Evolutionary conservation across 148 eudicot species (phyloP).

Genomic region (Rhododendron williamsianum): DNA sequence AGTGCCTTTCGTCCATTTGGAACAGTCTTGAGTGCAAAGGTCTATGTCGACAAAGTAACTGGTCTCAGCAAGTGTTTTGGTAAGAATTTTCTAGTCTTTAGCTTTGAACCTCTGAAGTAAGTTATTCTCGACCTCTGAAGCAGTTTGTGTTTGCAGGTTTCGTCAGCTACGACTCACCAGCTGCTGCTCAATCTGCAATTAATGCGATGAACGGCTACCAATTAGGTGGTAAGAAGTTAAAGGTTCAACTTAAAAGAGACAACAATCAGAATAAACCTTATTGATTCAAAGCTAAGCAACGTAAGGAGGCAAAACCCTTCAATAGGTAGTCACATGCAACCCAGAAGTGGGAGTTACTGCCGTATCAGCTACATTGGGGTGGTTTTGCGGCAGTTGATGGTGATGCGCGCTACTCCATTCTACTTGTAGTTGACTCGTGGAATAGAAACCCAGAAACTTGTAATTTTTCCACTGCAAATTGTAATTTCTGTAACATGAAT

Average conservation of each 20-base stretch:
- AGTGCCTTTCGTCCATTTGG: slow-evolving; percentile 75
- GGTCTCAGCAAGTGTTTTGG: slow-evolving; percentile 98
- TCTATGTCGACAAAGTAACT: slow-evolving; percentile 84
- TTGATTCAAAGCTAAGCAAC: slow-evolving; percentile 33
- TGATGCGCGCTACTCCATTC: slow-evolving; percentile 20
- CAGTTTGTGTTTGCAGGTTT: slow-evolving; percentile 58
- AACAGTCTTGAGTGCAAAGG: slow-evolving; percentile 89
- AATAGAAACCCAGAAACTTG: slow-evolving; percentile 31
- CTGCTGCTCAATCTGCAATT: slow-evolving; percentile 84
- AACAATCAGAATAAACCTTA: slow-evolving; percentile 61
- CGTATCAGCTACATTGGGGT: slow-evolving; percentile 10
- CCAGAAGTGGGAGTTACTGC: slow-evolving; percentile 17
- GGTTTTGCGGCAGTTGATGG: slow-evolving; percentile 12
- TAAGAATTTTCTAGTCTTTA: slow-evolving; percentile 21
- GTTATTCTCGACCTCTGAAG: slow-evolving; percentile 22
- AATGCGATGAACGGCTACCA: slow-evolving; percentile 83
- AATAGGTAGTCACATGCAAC: slow-evolving; percentile 9
- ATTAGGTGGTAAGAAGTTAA: slow-evolving; percentile 91
- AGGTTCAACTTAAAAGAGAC: slow-evolving; percentile 95
- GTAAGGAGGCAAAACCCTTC: slow-evolving; percentile 13
- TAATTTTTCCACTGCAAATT: slow-evolving; percentile 47
- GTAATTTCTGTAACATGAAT: slow-evolving; percentile 58
- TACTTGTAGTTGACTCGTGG: slow-evolving; percentile 19
- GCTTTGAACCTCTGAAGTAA: neutral
- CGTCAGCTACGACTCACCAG: slow-evolving; percentile 87